Base-by-base conservation (phyloP, 139 green algal genomes). In the Dunaliella primolecta region DNA sequence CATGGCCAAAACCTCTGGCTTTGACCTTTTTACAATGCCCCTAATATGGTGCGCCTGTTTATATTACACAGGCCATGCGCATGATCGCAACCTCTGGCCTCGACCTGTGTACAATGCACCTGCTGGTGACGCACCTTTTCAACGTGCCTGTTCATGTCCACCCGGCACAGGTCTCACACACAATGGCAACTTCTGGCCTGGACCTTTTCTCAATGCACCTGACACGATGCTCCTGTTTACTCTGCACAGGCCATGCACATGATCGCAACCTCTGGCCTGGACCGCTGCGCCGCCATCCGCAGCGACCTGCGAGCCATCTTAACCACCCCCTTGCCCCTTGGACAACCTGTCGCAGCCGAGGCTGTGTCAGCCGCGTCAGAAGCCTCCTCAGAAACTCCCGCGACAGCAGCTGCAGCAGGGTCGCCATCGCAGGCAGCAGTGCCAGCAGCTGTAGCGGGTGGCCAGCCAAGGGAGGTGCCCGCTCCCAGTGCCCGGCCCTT, bases 231-330 rank as follows among this genome's bases (percentile, higher is more conserved):
- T n/a, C n/a, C n/a, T n/a, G n/a, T n/a, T n/a, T n/a, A n/a, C n/a
- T n/a, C n/a, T n/a, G 2, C 75, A 2, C 75, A 80, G n/a, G 75
- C n/a, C 32, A 29, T 80, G 75, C 7, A 11, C 75, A 27, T 32
- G n/a, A 29, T 80, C 11, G 75, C 75, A 80, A 37, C 75, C 27
- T 80, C n/a, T 38, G 75, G 75, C 75, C 33, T 80, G n/a, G 46
- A 64, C 46, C 46, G 46, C 46, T 25, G 46, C 46, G 46, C 46
- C 46, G 46, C 46, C 46, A 64, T 64, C 46, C 46, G 15, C 7
- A 64, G 75, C 2, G 75, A 80, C 75, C 32, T 80, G 29, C 29
- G 36, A 33, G 75, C 75, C n/a, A 80, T 80, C 7, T 2, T 33
- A 21, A 30, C 75, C 30, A 38, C 37, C 1, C 79, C 55, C 55